Conservation (phyloP, 768 basidiomycete genomes). For the Botryobasidium botryosum region DNA sequence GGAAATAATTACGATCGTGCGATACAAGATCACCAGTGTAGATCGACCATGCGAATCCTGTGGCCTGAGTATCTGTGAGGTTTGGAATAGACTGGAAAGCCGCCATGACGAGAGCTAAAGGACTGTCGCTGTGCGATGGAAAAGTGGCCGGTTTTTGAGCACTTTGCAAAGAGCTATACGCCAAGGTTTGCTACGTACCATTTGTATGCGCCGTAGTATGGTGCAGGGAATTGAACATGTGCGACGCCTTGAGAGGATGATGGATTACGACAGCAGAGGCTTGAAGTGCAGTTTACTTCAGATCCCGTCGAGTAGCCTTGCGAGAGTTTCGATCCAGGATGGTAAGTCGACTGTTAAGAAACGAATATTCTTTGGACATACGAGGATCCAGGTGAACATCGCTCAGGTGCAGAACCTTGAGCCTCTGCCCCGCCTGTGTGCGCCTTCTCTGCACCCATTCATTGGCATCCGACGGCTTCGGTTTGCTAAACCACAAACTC, state of each 20-base stretch:
- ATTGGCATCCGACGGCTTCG: constrained; percentile 41
- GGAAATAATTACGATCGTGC: constrained; percentile 49
- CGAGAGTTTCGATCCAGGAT: no score
- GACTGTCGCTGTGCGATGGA: constrained; percentile 36
- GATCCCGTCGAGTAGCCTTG: constrained; percentile 52
- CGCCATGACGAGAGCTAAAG: constrained; percentile 40
- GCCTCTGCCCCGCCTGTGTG: constrained; percentile 43
- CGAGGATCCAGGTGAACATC: constrained; percentile 65
- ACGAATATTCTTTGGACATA: constrained; percentile 18
- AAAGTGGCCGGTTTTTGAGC: background rate
- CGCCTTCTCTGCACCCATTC: constrained; percentile 34
- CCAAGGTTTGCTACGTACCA: constrained; percentile 26
- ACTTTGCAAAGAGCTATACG: constrained; percentile 1
- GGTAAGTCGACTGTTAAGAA: constrained; percentile 1
- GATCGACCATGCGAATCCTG: constrained; percentile 46
- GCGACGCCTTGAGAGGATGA: constrained; percentile 33
- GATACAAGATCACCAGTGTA: constrained; percentile 63
- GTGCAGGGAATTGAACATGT: constrained; percentile 40
- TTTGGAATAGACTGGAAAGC: constrained; percentile 51
- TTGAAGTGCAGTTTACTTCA: constrained; percentile 54
- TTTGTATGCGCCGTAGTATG: constrained; percentile 45
- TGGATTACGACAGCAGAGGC: constrained; percentile 43
- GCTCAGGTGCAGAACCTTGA: constrained; percentile 62
- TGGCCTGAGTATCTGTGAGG: constrained; percentile 40
- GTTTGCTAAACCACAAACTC: constrained; percentile 56